Base-by-base conservation (phyloP, 306 rosid genomes). In the Castanea sativa region DNA sequence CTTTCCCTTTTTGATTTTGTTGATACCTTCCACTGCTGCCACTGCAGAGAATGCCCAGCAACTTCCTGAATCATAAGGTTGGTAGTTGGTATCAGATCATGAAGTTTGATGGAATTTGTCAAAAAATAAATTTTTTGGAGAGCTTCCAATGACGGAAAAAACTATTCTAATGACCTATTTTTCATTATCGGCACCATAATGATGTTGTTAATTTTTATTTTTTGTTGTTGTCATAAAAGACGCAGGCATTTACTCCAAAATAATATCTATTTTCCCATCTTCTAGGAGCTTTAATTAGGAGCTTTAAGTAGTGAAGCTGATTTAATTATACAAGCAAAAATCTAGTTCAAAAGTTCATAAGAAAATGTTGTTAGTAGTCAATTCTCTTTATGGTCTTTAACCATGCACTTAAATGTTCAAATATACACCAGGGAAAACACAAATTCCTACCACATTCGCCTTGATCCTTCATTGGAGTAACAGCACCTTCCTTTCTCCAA, bases 11-110 rank as follows among this genome's bases (percentile, higher is more conserved):
- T 88, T 86, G 75, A 94, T 89, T 77, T 92, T 6, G 79, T 85
- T 82, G 83, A 92, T 81, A 74, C 91, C 92, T 91, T 94, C 97
- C 16, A 92, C 92, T 41, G 94, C 94, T 80, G 93, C 93, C 65
- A 90, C 93, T 0, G 94, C 84, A 19, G 93, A 87, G 87, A 94
- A 92, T 72, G 98, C 97, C 97, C 98, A 92, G 81, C 94, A 89
- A 74, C 91, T 85, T 81, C 94, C 92, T 92, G 90, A 60, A 77
- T 80, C 73, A 70, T 73, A 75, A 70, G 69, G 56, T 78, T 76
- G 45, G 27, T 27, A 79, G 53, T 49, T 12, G 16, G 53, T 49
- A 12, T 49, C 53, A 49, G 53, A 49, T 49, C 53, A 49, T 49
- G 53, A 49, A 11, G 23, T 12, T 21, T 59, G 33, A 55, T 6